Conservation (phyloP, 2,329 filamentous ascomycete genomes). For the Capronia coronata region DNA sequence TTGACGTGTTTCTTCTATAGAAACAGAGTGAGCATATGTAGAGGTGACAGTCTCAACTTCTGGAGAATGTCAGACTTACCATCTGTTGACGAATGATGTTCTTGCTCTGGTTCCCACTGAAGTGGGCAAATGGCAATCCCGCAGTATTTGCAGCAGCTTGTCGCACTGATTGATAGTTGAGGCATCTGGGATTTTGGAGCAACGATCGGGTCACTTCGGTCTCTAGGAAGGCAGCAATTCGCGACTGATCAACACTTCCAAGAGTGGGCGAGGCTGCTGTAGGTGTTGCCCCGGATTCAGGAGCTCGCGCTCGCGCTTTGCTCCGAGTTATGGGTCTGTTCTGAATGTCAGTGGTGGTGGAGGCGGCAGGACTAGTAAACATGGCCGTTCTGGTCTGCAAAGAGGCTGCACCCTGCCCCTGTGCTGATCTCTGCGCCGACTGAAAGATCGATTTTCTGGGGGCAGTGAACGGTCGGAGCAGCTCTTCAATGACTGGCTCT, state of each 20-base stretch:
- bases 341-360: too few relatives aligned
- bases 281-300: neutral
- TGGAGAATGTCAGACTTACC: neutral
- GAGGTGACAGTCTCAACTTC: neutral
- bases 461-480: constrained; percentile 5
- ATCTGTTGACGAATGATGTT: neutral
- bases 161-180: neutral
- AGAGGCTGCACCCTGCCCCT: too few relatives aligned
- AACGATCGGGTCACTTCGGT: neutral
- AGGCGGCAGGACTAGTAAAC: too few relatives aligned
- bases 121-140: neutral
- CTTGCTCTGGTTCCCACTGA: neutral
- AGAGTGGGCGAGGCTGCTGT: neutral
- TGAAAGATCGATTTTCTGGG: neutral
- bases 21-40: neutral
- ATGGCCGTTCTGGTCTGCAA: too few relatives aligned
- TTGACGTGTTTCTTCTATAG: neutral
- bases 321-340: too few relatives aligned
- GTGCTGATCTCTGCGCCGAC: neutral
- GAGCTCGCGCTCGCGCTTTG: too few relatives aligned
- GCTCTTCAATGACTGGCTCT: neutral
- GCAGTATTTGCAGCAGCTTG: neutral
- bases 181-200: neutral
- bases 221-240: neutral
- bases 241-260: neutral